phyloP scores from a whole-genome alignment of 306 rosid species.

The Pyrus communis region DNA sequence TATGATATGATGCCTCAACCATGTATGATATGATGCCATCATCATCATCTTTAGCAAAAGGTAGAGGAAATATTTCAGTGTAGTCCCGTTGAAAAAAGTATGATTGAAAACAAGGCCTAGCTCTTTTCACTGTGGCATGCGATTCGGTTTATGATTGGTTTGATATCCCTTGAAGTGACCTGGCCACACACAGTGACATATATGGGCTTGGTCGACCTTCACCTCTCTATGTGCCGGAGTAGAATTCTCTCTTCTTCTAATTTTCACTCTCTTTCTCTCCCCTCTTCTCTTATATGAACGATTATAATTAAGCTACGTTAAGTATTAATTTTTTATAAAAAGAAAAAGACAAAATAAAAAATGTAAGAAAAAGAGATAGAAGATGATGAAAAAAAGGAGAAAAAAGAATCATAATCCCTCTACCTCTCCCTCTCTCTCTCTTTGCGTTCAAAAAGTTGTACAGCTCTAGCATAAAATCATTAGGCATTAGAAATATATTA shows the following conservation, averaged over 20 bases:
- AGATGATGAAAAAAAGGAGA: too few species aligned
- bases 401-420: neutral
- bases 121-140: conserved; percentile 34
- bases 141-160: conserved; percentile 26
- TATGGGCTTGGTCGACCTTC: neutral
- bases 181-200: neutral
- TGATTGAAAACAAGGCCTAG: neutral
- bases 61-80: neutral
- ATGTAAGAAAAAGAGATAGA: too few species aligned
- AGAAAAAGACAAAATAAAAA: too few species aligned
- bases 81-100: conserved; percentile 6
- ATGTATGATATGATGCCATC: neutral
- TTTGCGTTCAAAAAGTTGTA: neutral
- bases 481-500: neutral
- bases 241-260: too few species aligned
- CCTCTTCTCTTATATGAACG: too few species aligned
- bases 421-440: neutral
- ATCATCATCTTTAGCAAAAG: conserved; percentile 5
- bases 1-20: neutral
- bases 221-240: neutral
- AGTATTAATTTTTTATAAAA: too few species aligned
- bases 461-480: neutral
- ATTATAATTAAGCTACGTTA: too few species aligned
- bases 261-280: too few species aligned
- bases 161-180: neutral